Percentiles rank a stretch among this genome's conserved stretches.
These are phyloP conservation scores for Ilex paraguariensis DNA, from an alignment of 305 asterid species.

Conservation along the genomic window DNA sequence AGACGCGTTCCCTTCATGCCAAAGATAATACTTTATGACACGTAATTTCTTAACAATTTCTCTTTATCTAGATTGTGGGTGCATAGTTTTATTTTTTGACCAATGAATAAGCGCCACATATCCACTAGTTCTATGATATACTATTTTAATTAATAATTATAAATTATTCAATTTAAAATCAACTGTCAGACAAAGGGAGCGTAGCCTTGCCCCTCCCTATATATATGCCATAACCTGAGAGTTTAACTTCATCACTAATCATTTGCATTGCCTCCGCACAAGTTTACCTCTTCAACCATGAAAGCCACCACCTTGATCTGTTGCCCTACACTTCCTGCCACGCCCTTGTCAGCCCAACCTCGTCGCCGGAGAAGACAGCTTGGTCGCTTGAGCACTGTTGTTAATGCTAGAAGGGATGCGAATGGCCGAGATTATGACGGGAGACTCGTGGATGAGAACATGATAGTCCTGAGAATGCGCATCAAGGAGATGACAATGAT, in stretches of 20 bases:
- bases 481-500: conserved; percentile 46
- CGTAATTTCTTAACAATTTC: too few relatives aligned
- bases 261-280: conserved; percentile 1
- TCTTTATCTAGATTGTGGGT: too few relatives aligned
- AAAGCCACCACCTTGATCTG: conserved; percentile 3
- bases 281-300: conserved; percentile 1
- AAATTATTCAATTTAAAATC: too few relatives aligned
- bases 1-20: too few relatives aligned
- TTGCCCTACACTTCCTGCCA: conserved; percentile 14
- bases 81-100: too few relatives aligned
- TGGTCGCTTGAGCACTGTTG: not conserved
- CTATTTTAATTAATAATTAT: too few relatives aligned
- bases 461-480: conserved; percentile 50
- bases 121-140: too few relatives aligned
- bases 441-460: conserved; percentile 43
- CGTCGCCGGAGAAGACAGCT: conserved; percentile 6
- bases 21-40: too few relatives aligned
- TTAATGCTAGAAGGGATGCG: conserved; percentile 22
- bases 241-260: not conserved
- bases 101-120: too few relatives aligned
- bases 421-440: conserved; percentile 10
- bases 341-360: not conserved
- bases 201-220: too few relatives aligned
- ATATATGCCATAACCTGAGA: too few relatives aligned
- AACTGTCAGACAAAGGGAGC: too few relatives aligned